These are phyloP conservation scores for Neurospora africana DNA, from an alignment of 495 filamentous ascomycete species.

Conservation along the genomic window DNA sequence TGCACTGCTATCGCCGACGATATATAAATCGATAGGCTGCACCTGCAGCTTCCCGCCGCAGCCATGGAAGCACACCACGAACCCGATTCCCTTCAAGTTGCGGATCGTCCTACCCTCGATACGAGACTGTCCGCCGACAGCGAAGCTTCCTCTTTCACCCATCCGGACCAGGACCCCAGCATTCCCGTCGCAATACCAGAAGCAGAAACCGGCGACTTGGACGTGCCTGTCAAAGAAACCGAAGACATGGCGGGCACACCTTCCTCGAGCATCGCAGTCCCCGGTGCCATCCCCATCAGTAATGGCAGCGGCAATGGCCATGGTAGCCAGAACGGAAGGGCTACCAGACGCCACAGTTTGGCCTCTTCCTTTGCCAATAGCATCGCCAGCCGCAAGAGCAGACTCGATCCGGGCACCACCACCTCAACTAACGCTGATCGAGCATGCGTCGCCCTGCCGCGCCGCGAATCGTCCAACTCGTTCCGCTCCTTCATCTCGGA, in stretches of 20 bases:
- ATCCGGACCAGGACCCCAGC: neutral
- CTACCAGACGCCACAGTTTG: constrained; percentile 7
- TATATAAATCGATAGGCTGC: neutral
- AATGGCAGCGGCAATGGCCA: neutral
- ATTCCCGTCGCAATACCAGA: neutral
- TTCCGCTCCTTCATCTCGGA: constrained; percentile 9
- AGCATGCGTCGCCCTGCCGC: constrained; percentile 28
- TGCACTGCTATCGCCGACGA: neutral
- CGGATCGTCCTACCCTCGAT: neutral
- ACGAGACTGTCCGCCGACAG: neutral
- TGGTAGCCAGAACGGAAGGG: neutral
- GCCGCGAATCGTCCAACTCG: constrained; percentile 22
- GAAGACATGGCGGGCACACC: neutral
- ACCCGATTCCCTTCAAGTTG: neutral
- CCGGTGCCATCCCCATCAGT: neutral
- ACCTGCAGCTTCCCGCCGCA: neutral
- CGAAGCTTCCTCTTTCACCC: neutral
- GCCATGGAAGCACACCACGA: neutral
- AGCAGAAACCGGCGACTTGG: neutral
- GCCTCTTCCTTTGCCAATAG: constrained; percentile 15
- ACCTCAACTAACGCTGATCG: constrained; percentile 40
- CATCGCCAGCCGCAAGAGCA: constrained; percentile 38
- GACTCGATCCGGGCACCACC: constrained; percentile 41
- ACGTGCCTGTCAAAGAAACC: neutral
- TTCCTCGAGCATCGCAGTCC: neutral